Conservation (phyloP, 163 green algal species). For the Scenedesmus sp. region DNA sequence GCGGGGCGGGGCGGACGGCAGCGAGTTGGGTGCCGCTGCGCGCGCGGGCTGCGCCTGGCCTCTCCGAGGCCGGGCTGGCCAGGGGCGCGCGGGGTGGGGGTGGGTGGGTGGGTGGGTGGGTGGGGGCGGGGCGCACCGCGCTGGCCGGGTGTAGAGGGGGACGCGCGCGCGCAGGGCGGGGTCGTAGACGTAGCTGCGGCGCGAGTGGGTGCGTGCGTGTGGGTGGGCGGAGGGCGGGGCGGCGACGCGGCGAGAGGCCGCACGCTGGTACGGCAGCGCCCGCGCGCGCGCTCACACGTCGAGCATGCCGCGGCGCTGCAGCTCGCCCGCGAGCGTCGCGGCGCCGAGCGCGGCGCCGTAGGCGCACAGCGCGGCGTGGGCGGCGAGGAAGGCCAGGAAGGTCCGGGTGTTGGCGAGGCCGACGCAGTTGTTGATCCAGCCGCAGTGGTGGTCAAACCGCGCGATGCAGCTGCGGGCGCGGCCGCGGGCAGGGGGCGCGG, state of each 20-base stretch:
- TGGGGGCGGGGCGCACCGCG: not conserved
- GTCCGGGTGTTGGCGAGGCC: constrained; percentile 75
- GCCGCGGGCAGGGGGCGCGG: too few relatives aligned
- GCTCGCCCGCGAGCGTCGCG: constrained; percentile 41
- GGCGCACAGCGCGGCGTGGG: constrained; percentile 60
- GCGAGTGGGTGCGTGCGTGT: too few relatives aligned
- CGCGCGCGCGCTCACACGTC: constrained; percentile 16
- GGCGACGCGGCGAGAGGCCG: not conserved
- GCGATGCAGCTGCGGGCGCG: constrained; percentile 66
- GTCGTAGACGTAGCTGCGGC: constrained; percentile 42
- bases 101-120: not conserved
- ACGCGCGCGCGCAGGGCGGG: constrained; percentile 11
- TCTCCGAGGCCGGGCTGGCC: too few relatives aligned
- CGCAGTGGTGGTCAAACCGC: constrained; percentile 81
- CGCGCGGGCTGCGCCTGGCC: not conserved
- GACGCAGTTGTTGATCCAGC: constrained; percentile 85
- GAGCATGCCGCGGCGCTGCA: constrained; percentile 44
- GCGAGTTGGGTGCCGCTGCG: too few relatives aligned
- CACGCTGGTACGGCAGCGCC: not conserved
- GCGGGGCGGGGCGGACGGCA: not conserved
- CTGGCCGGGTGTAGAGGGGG: not conserved
- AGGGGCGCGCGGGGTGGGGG: too few relatives aligned
- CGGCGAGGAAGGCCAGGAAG: constrained; percentile 80
- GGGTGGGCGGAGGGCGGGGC: not conserved
- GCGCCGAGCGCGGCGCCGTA: constrained; percentile 42